Conservation (phyloP, 805 yeast genomes). For the Diddensiella caesifluorescens region DNA sequence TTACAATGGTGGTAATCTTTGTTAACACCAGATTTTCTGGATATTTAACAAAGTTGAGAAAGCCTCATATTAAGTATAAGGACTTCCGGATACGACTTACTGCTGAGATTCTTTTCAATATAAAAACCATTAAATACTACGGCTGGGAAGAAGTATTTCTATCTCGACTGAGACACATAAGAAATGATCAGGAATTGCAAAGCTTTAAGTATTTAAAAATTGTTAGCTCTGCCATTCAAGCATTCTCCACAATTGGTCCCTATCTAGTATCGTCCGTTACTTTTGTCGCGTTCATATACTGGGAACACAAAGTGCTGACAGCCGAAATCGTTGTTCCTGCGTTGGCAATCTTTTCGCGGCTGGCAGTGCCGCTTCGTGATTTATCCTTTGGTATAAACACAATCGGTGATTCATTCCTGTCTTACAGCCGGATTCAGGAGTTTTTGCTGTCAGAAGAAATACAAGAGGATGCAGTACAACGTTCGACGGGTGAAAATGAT, state of each 20-base stretch:
- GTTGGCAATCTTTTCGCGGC: slow-evolving; percentile 44
- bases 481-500: slow-evolving; percentile 7
- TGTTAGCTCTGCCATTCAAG: slow-evolving; percentile 58
- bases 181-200: slow-evolving; percentile 78
- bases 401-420: slow-evolving; percentile 28
- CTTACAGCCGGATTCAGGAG: slow-evolving; percentile 40
- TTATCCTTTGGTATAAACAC: slow-evolving; percentile 44
- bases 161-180: slow-evolving; percentile 63
- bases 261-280: slow-evolving; percentile 85
- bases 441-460: slow-evolving; percentile 41
- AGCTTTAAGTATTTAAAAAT: slow-evolving; percentile 61
- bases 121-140: slow-evolving; percentile 83
- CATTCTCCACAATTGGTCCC: slow-evolving; percentile 81
- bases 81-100: slow-evolving; percentile 85
- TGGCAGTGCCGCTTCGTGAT: slow-evolving; percentile 43
- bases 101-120: slow-evolving; percentile 77
- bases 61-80: slow-evolving; percentile 65
- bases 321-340: slow-evolving; percentile 79
- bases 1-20: slow-evolving; percentile 73
- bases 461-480: slow-evolving; percentile 36
- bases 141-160: slow-evolving; percentile 92
- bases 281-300: slow-evolving; percentile 62
- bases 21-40: slow-evolving; percentile 61
- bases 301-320: slow-evolving; percentile 55
- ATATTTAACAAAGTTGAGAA: slow-evolving; percentile 31